Evolutionary conservation across 768 basidiomycete genomes (phyloP).

Genomic region (Psilocybe tampanensis): DNA sequence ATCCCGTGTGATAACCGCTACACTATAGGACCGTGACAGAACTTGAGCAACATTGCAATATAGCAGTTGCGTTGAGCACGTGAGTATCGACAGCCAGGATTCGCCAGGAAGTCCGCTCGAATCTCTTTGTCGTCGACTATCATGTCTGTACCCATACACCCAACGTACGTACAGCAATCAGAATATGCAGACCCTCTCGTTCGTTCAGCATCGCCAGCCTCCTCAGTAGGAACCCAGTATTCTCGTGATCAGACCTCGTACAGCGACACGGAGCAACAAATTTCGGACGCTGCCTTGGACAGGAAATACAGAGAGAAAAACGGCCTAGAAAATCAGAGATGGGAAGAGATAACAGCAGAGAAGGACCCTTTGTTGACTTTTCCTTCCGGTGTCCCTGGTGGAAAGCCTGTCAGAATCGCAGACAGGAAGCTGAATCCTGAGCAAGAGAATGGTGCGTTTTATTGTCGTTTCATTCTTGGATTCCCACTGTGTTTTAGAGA

Average conservation of each 20-base stretch:
- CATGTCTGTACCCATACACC: slow-evolving; percentile 2
- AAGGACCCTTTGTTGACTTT: slow-evolving; percentile 39
- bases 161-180: slow-evolving; percentile 33
- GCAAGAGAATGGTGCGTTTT: slow-evolving; percentile 39
- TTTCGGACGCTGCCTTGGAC: slow-evolving; percentile 42
- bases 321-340: slow-evolving; percentile 34
- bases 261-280: slow-evolving; percentile 43
- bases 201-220: slow-evolving; percentile 52
- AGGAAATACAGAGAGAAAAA: slow-evolving; percentile 43
- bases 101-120: background rate
- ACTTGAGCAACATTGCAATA: background rate
- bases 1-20: slow-evolving; percentile 35
- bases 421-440: slow-evolving; percentile 24
- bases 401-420: slow-evolving; percentile 15
- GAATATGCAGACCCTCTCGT: slow-evolving; percentile 52
- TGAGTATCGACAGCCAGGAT: background rate
- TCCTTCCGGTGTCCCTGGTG: background rate
- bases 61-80: background rate
- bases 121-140: background rate
- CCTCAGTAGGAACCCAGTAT: slow-evolving; percentile 51
- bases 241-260: slow-evolving; percentile 46
- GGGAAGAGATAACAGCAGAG: slow-evolving; percentile 44
- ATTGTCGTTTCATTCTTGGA: background rate
- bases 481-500: too few relatives aligned
- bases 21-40: slow-evolving; percentile 29